These are phyloP conservation scores for Magnaporthales sp. DNA, from an alignment of 2,329 filamentous ascomycete species.

Conservation along the genomic window DNA sequence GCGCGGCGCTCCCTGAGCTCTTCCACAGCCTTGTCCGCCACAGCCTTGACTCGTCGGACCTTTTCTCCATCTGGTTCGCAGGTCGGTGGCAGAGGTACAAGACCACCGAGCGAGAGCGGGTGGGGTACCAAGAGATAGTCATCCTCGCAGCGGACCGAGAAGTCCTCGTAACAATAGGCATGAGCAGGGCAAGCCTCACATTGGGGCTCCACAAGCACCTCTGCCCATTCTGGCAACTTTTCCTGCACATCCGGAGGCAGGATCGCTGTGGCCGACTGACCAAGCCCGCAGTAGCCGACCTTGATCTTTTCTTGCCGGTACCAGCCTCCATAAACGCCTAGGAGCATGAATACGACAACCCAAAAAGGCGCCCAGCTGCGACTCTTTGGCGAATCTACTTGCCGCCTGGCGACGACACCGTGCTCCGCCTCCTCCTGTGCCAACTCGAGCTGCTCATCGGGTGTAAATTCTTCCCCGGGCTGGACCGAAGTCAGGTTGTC, in stretches of 20 bases:
- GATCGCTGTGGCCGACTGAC: conserved; percentile 47
- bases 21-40: conserved; percentile 82
- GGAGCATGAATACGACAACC: conserved; percentile 60
- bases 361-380: conserved; percentile 55
- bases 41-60: conserved; percentile 73
- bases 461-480: conserved; percentile 85
- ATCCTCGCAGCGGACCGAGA: conserved; percentile 70
- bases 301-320: conserved; percentile 95
- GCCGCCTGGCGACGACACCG: conserved; percentile 25
- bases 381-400: conserved; percentile 30
- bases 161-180: conserved; percentile 76
- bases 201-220: conserved; percentile 62
- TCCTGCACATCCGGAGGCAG: conserved; percentile 24
- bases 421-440: conserved; percentile 56
- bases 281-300: conserved; percentile 89
- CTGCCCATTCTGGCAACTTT: conserved; percentile 64
- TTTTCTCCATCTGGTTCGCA: conserved; percentile 96
- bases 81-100: conserved; percentile 78
- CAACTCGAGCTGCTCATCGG: conserved; percentile 77
- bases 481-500: conserved; percentile 35
- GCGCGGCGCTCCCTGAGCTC: conserved; percentile 78
- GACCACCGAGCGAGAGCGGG: conserved; percentile 70
- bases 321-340: conserved; percentile 68
- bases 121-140: conserved; percentile 83
- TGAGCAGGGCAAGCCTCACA: conserved; percentile 89